Evolutionary conservation across 2,329 filamentous ascomycete genomes (phyloP), one percentile per base, ranked within the genome.

Genomic region (Tolypocladium album): DNA sequence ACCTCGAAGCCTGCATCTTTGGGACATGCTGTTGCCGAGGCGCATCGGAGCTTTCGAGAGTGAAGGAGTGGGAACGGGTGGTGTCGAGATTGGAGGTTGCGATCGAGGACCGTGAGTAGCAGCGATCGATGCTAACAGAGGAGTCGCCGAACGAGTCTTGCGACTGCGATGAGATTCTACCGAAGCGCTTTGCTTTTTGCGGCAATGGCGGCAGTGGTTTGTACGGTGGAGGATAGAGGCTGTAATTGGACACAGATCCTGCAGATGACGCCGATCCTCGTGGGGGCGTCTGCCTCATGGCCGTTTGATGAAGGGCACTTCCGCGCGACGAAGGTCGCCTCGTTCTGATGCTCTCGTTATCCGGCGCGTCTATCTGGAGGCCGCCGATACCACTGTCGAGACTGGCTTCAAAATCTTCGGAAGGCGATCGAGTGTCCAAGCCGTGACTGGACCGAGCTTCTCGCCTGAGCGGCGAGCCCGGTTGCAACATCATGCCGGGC

Each of bases 181-280:
- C 43, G 3, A 22, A 40, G 43, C 43, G 57, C 36, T 22, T 36
- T 12, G 42, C 17, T 38, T 40, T 60, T 2, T 56, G 24, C 22
- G 64, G 64, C 12, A 66, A 50, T 15, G 64, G 58, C 12, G 64
- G 64, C 1, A 66, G 50, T 4, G 64, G 64, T 56, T 66, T 66
- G 13, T 61, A 62, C 3, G 63, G 64, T 27, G 64, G 62, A 24
- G 64, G 64, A 50, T 63, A 63, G 6, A 63, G 60, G 52, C 61
- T 65, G 50, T 61, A 63, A 24, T 38, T 20, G 2, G 50, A 38
- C 11, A 36, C 3, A 34, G 57, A 47, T n/a, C 42, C 57, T 11
- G 11, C 36, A 15, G 56, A 45, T 27, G 56, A 43, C 34, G 40
- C 20, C 9, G 50, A 53, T 11, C 50, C 50, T 34, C 47, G 47